A percentile compares a stretch with the other conserved stretches of the same genome.
Conservation (phyloP, 768 basidiomycete species). For the Hericium erinaceus region DNA sequence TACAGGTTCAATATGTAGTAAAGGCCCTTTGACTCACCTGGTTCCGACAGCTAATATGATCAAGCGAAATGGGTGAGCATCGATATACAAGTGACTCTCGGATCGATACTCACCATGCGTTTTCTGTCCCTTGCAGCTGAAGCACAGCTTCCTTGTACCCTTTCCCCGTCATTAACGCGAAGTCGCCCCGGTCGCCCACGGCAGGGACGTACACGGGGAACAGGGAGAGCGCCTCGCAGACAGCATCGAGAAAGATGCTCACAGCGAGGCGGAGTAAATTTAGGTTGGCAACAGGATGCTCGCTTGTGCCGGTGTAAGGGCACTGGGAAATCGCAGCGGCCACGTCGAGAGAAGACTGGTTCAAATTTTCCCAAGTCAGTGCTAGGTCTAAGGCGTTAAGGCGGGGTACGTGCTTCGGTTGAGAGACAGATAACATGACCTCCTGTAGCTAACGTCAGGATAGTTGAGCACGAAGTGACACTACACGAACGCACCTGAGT, state of each 20-base stretch:
- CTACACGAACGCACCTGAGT: conserved; percentile 17
- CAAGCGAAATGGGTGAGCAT: neutral
- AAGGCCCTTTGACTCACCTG: neutral
- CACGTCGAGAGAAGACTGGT: conserved; percentile 19
- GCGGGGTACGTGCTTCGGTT: neutral
- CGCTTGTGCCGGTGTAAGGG: conserved; percentile 20
- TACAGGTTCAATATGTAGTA: neutral
- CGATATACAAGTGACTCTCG: neutral
- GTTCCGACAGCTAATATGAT: neutral
- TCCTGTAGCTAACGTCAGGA: neutral
- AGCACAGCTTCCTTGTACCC: neutral
- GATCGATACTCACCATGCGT: neutral
- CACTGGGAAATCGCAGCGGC: conserved; percentile 26
- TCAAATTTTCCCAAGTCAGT: neutral
- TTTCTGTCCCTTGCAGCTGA: neutral
- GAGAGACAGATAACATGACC: neutral
- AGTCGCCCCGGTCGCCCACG: neutral
- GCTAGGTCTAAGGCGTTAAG: neutral
- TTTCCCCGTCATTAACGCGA: neutral
- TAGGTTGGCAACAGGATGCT: neutral
- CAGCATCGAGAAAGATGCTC: neutral
- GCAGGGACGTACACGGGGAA: neutral
- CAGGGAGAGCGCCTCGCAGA: neutral
- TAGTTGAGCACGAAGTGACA: too few relatives aligned
- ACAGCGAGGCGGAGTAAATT: neutral